Conservation (phyloP, 2,329 filamentous ascomycete species). For the Orbilia blumenaviensis region DNA sequence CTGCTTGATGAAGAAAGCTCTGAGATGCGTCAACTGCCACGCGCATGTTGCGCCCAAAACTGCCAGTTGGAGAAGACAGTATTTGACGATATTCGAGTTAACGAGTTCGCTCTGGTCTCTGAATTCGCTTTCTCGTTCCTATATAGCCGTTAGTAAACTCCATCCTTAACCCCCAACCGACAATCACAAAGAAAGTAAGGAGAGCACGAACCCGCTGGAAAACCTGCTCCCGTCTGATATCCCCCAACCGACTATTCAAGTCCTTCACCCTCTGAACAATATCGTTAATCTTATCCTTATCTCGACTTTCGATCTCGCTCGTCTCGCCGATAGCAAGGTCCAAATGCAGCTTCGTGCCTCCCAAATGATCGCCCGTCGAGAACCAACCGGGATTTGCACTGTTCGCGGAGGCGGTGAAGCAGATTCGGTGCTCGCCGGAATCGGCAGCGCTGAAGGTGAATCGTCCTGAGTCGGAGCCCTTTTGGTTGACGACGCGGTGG, state of each 20-base stretch:
- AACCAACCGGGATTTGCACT: conserved; percentile 77
- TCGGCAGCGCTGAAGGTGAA: conserved; percentile 97
- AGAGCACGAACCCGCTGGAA: conserved; percentile 80
- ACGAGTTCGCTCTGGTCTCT: conserved; percentile 95
- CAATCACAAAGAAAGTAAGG: background rate
- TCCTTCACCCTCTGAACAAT: conserved; percentile 88
- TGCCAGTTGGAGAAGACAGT: conserved; percentile 88
- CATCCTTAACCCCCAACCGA: too few species aligned
- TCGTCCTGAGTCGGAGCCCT: conserved; percentile 76
- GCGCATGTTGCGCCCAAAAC: conserved; percentile 88
- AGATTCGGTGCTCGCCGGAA: conserved; percentile 82
- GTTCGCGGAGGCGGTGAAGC: conserved; percentile 85
- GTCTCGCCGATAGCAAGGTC: conserved; percentile 96
- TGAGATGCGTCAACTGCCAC: conserved; percentile 95
- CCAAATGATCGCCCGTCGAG: conserved; percentile 67
- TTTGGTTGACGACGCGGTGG: conserved; percentile 92
- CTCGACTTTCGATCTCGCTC: conserved; percentile 88
- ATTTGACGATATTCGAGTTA: conserved; percentile 89
- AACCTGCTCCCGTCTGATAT: conserved; percentile 92
- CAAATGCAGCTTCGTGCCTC: conserved; percentile 82
- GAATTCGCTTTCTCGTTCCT: conserved; percentile 98
- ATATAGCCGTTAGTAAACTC: conserved; percentile 37
- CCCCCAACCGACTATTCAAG: conserved; percentile 83
- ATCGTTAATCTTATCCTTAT: conserved; percentile 91
- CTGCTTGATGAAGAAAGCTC: conserved; percentile 99